Conservation (phyloP, 805 yeast species). For the Pichia deserticola region DNA sequence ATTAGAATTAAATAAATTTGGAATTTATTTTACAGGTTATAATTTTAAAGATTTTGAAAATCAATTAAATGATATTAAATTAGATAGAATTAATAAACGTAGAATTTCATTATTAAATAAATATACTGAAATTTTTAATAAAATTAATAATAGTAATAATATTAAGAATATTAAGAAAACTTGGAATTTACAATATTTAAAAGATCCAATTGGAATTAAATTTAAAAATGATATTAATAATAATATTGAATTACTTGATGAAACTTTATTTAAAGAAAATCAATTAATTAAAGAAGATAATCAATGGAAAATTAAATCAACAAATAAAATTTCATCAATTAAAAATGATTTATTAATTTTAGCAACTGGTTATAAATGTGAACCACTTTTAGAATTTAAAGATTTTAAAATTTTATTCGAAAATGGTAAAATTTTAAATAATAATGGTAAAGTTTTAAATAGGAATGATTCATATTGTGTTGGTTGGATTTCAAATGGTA, state of each 20-base stretch:
- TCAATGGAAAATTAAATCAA: slow-evolving; percentile 27
- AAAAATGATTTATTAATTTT: slow-evolving; percentile 63
- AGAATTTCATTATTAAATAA: slow-evolving; percentile 56
- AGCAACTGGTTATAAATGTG: slow-evolving; percentile 78
- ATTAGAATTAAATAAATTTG: slow-evolving; percentile 43
- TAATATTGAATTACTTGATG: slow-evolving; percentile 32
- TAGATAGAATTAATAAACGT: slow-evolving; percentile 56
- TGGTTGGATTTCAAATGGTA: slow-evolving; percentile 89
- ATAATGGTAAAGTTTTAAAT: slow-evolving; percentile 36
- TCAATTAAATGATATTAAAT: slow-evolving; percentile 20
- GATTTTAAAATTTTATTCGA: slow-evolving; percentile 41
- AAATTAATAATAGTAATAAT: not conserved
- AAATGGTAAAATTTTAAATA: slow-evolving; percentile 40
- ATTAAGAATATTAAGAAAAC: slow-evolving; percentile 22
- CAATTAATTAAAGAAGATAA: slow-evolving; percentile 27
- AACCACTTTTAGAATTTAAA: slow-evolving; percentile 51
- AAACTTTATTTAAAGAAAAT: slow-evolving; percentile 45
- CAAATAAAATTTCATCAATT: slow-evolving; percentile 17
- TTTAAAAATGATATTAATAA: slow-evolving; percentile 28
- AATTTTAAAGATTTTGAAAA: slow-evolving; percentile 32
- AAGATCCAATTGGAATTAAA: slow-evolving; percentile 53
- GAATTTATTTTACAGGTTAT: slow-evolving; percentile 40
- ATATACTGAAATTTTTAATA: slow-evolving; percentile 26
- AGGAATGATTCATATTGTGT: slow-evolving; percentile 57
- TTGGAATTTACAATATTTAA: slow-evolving; percentile 69